phyloP scores from a whole-genome alignment of 345 rosid species.

The Psidium friedrichsthalianum region DNA sequence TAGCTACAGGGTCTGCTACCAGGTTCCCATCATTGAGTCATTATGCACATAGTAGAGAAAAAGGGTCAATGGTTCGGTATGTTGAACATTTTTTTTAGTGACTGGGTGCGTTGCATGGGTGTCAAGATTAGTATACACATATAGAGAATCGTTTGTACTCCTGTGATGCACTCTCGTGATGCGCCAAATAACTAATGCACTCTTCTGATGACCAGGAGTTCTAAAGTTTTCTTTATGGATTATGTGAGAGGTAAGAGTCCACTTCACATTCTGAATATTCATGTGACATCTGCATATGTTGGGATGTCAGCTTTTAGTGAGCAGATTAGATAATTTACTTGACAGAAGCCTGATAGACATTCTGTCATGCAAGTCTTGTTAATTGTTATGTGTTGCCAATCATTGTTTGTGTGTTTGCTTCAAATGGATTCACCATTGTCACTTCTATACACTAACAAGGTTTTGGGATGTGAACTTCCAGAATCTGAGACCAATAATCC shows the following conservation, averaged over 20 bases:
- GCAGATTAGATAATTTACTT: background rate
- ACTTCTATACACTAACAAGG: background rate
- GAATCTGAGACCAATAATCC: conserved; percentile 80
- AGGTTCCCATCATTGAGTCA: background rate
- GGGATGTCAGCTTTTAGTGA: background rate
- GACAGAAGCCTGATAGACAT: background rate
- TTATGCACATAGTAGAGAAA: background rate
- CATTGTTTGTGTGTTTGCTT: background rate
- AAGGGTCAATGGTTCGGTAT: background rate
- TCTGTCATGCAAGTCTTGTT: background rate
- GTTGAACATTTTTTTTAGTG: background rate
- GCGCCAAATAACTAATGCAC: background rate
- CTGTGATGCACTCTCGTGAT: background rate
- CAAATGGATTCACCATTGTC: background rate
- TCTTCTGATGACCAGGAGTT: background rate
- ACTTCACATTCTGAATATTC: background rate
- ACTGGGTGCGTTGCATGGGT: background rate
- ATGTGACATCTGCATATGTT: background rate
- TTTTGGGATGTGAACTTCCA: conserved; percentile 7
- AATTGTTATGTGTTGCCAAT: background rate
- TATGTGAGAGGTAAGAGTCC: background rate
- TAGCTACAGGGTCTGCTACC: background rate
- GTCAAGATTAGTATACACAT: background rate
- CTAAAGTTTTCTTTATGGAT: background rate
- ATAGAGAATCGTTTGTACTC: background rate